Conservation (phyloP, 2,329 filamentous ascomycete genomes). For the Penicillium sp. region DNA sequence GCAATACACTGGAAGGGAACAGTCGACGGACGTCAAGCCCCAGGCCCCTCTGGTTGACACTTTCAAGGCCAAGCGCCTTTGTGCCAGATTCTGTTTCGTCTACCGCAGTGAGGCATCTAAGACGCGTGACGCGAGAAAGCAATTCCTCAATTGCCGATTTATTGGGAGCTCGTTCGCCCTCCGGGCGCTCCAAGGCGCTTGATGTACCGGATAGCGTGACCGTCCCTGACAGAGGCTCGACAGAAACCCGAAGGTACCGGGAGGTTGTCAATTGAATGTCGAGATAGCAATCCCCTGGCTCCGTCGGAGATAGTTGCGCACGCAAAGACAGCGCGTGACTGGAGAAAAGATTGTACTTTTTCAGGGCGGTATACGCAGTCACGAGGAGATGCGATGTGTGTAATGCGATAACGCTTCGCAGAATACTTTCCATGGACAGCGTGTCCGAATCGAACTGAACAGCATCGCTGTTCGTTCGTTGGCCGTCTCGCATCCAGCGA, state of each 20-base stretch:
- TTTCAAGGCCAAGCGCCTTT: constrained; percentile 37
- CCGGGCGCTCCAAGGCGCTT: constrained; percentile 53
- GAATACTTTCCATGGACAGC: constrained; percentile 68
- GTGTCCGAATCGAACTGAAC: constrained; percentile 62
- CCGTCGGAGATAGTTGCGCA: constrained; percentile 54
- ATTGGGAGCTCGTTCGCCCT: constrained; percentile 60
- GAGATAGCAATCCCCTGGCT: constrained; percentile 65
- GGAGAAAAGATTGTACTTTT: constrained; percentile 57
- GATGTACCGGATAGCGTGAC: constrained; percentile 66
- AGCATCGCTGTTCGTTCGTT: constrained; percentile 65
- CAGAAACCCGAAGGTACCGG: constrained; percentile 56
- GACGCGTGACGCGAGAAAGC: constrained; percentile 34
- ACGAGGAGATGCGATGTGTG: constrained; percentile 69
- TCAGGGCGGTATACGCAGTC: constrained; percentile 60
- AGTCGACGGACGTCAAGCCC: constrained; percentile 52
- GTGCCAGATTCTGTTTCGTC: constrained; percentile 39
- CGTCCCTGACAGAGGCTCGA: constrained; percentile 75
- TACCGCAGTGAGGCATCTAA: constrained; percentile 39
- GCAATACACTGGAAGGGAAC: constrained; percentile 60
- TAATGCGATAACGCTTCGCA: constrained; percentile 68
- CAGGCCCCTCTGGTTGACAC: constrained; percentile 33
- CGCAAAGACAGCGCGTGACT: constrained; percentile 56
- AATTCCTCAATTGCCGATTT: constrained; percentile 43
- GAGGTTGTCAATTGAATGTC: constrained; percentile 64
- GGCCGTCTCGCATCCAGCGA: constrained; percentile 81